These are phyloP conservation scores for Medicago lupulina DNA, from an alignment of 306 rosid species.

Conservation along the genomic window DNA sequence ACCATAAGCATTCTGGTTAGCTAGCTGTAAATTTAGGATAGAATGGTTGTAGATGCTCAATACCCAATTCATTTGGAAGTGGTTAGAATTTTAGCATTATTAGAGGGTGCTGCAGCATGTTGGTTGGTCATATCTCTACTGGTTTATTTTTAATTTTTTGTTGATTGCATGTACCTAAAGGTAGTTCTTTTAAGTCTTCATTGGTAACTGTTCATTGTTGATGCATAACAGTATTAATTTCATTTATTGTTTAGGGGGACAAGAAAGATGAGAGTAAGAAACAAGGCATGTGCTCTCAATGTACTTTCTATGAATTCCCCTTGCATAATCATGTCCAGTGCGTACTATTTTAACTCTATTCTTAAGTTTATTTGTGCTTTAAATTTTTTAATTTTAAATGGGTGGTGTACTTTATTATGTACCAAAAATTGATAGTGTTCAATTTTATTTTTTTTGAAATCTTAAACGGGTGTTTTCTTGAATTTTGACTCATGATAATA, in stretches of 20 bases:
- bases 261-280: constrained; percentile 36
- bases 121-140: constrained; percentile 40
- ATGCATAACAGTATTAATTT: constrained; percentile 47
- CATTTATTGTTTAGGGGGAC: constrained; percentile 36
- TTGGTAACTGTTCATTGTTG: constrained; percentile 46
- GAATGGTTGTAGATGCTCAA: constrained; percentile 50
- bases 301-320: constrained; percentile 21
- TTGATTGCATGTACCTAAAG: constrained; percentile 38
- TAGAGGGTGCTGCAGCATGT: constrained; percentile 38
- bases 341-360: no score
- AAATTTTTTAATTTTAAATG: not conserved
- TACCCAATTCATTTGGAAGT: constrained; percentile 49
- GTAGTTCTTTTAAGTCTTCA: constrained; percentile 33
- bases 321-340: no score
- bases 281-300: constrained; percentile 34
- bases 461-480: not conserved
- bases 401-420: not conserved
- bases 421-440: not conserved
- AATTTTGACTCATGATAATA: not conserved
- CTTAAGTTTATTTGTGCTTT: not conserved
- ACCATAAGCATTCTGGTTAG: constrained; percentile 43
- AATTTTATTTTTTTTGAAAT: no score
- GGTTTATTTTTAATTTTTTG: constrained; percentile 21
- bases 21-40: constrained; percentile 61
- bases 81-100: constrained; percentile 32